Conservation (phyloP, 23 red algal genomes). For the Gracilariopsis chorda region DNA sequence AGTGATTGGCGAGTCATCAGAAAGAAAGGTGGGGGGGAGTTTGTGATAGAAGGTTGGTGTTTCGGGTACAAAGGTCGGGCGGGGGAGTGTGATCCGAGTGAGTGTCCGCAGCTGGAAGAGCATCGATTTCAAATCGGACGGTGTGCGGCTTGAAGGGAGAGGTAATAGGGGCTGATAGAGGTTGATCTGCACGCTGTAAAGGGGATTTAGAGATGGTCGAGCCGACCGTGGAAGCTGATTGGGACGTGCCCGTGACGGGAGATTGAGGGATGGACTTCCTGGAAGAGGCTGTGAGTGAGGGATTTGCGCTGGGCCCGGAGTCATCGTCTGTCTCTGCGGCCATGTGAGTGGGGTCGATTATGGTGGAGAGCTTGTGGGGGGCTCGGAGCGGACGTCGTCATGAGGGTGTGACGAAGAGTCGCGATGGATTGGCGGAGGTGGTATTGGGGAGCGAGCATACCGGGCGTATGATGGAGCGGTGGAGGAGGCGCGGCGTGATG, state of each 20-base stretch:
- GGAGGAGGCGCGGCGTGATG: not conserved
- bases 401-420: not conserved
- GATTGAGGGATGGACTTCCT: not conserved
- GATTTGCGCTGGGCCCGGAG: not conserved
- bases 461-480: not conserved
- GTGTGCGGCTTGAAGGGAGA: not conserved
- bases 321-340: not conserved
- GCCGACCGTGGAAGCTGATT: not conserved
- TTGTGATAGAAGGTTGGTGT: too few relatives aligned
- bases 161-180: not conserved
- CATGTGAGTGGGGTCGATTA: not conserved
- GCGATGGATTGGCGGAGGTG: not conserved
- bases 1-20: not conserved
- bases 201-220: not conserved
- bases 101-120: too few relatives aligned
- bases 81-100: too few relatives aligned
- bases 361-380: not conserved
- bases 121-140: not conserved
- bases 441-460: not conserved
- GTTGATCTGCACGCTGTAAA: not conserved
- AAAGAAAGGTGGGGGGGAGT: not conserved
- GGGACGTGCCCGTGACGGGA: not conserved
- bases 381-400: not conserved
- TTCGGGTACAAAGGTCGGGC: too few relatives aligned
- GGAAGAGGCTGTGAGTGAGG: not conserved